Percentiles rank a stretch among this genome's conserved stretches.
Conservation (phyloP, 768 basidiomycete species). For the Trametes maxima region DNA sequence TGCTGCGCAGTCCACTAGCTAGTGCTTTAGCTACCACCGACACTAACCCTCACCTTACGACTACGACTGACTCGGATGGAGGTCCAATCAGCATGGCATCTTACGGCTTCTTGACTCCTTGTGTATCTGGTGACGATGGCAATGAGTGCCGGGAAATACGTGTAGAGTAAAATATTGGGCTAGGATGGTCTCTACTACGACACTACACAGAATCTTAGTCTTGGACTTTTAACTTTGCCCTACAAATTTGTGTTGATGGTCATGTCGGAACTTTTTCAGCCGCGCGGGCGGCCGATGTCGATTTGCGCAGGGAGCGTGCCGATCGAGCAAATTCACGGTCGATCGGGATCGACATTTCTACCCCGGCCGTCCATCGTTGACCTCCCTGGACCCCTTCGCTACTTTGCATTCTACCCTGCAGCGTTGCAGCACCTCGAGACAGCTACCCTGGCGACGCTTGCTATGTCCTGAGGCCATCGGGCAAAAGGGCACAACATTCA, state of each 20-base stretch:
- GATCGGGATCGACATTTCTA: too few relatives aligned
- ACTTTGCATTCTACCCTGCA: too few relatives aligned
- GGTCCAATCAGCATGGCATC: constrained; percentile 24
- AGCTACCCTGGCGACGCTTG: too few relatives aligned
- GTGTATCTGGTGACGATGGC: constrained; percentile 18
- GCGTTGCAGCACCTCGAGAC: too few relatives aligned
- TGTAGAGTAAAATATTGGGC: constrained; percentile 21
- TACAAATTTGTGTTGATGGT: too few relatives aligned
- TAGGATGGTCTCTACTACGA: constrained; percentile 14
- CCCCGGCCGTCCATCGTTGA: too few relatives aligned
- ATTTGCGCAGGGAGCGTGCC: too few relatives aligned
- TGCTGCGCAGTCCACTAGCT: constrained; percentile 19
- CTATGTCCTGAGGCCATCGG: too few relatives aligned
- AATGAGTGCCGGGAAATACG: constrained; percentile 19
- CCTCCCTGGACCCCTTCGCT: too few relatives aligned
- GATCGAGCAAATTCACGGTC: too few relatives aligned
- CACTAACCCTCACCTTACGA: constrained; percentile 21
- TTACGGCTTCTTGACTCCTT: constrained; percentile 24
- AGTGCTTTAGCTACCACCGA: constrained; percentile 21
- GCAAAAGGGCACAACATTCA: too few relatives aligned
- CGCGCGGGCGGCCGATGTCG: not conserved
- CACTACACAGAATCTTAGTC: constrained; percentile 1
- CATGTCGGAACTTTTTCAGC: too few relatives aligned
- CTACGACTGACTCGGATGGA: constrained; percentile 27
- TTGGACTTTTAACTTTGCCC: not conserved